Base-by-base conservation (phyloP, 2,329 filamentous ascomycete genomes). In the Sporothrix luriei region DNA sequence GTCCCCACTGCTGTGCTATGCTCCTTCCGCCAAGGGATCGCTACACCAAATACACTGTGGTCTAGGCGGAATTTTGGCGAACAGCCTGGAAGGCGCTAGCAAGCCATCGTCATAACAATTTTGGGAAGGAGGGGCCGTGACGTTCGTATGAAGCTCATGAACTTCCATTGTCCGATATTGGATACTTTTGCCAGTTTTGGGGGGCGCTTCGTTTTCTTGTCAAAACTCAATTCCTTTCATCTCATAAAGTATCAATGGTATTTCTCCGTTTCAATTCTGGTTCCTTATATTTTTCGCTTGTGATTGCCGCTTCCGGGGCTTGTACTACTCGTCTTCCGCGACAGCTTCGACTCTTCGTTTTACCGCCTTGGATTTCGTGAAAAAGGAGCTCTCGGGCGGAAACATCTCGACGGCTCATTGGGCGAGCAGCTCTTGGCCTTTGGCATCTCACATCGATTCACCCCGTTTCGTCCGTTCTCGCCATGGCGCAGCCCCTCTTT, bases 401-500 rank as follows among this genome's bases (percentile, higher is more conserved):
- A 2, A 5, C 40, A 43, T 4, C 1, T 43, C 14, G 9, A 14
- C 40, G 40, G 11, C 40, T 43, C 40, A 13, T 43, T 16, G 10
- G 14, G 9, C 29, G 26, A 62, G 5, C 9, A 43, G 40, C 16
- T 4, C 16, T 4, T 24, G 13, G 10, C 16, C 26, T 38, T 29
- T n/a, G 14, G 16, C 7, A 6, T 26, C 40, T 43, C 68, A 62
- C 29, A 29, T 46, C 49, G n/a, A 13, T 52, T 33, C 46, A 26
- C n/a, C 13, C 38, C 24, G n/a, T 2, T 33, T 6, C 33, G 9
- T 7, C 6, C 52, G 3, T 33, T 55, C 19, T 2, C 65, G 14
- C 54, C 46, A 84, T 82, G 81, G 78, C 83, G 62, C 82, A 82
- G 69, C 80, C 79, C 1, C 82, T 85, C 72, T 88, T 89, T 75